phyloP scores from a whole-genome alignment of 1,284 basidiomycete species.

The Trichosporon ovoides region DNA sequence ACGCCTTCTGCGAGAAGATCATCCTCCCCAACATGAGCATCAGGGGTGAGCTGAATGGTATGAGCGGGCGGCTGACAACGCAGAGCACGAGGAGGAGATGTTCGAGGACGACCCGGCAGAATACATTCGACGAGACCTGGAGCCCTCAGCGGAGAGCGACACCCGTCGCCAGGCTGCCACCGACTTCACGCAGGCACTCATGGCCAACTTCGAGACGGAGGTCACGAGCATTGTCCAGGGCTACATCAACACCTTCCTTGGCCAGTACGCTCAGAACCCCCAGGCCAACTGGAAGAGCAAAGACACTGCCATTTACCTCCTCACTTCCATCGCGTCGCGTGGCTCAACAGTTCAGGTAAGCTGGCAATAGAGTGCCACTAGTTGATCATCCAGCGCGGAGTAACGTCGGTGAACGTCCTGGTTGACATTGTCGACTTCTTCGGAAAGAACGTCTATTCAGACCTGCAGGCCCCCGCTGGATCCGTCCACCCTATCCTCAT shows the following conservation, averaged over 20 bases:
- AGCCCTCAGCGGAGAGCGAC: constrained; percentile 53
- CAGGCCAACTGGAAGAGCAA: constrained; percentile 82
- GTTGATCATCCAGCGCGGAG: constrained; percentile 62
- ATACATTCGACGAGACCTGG: constrained; percentile 83
- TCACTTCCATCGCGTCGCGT: constrained; percentile 83
- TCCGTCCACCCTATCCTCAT: constrained; percentile 82
- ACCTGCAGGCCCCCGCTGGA: constrained; percentile 68
- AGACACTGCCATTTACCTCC: constrained; percentile 89
- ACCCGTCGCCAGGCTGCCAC: constrained; percentile 88
- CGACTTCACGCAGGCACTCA: constrained; percentile 84
- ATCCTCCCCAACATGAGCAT: constrained; percentile 88
- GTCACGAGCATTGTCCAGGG: constrained; percentile 77
- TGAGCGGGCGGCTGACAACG: constrained; percentile 7
- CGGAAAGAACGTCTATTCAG: constrained; percentile 81
- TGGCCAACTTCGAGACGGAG: constrained; percentile 69
- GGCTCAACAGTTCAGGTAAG: constrained; percentile 74
- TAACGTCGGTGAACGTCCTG: constrained; percentile 84
- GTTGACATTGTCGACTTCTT: constrained; percentile 95
- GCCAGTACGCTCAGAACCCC: constrained; percentile 58
- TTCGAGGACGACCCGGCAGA: constrained; percentile 97
- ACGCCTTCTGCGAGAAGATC: constrained; percentile 79
- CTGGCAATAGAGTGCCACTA: constrained; percentile 2
- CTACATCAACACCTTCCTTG: constrained; percentile 73
- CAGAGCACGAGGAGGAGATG: constrained; percentile 83
- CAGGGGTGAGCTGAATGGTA: constrained; percentile 52